phyloP scores from a whole-genome alignment of 2,329 filamentous ascomycete species.

The Sporothrix globosa region DNA sequence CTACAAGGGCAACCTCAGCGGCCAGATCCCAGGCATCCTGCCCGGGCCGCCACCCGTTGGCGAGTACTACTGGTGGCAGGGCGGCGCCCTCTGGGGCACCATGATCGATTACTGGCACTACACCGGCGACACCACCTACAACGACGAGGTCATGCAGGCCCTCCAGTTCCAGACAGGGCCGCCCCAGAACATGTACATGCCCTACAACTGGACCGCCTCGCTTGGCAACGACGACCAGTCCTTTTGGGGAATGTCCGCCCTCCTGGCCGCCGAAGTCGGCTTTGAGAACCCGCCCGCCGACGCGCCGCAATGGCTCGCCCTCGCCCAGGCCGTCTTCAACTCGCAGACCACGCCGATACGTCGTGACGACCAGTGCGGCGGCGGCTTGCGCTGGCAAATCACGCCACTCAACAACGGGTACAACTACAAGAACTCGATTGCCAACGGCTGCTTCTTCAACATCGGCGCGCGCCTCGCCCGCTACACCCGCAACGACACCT shows the following conservation, averaged over 20 bases:
- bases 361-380: conserved; percentile 59
- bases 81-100: conserved; percentile 41
- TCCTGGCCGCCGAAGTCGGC: conserved; percentile 58
- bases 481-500: conserved; percentile 62
- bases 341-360: conserved; percentile 53
- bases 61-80: conserved; percentile 44
- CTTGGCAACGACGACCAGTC: conserved; percentile 63
- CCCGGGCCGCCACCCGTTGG: conserved; percentile 41
- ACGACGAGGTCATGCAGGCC: conserved; percentile 51
- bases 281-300: conserved; percentile 52
- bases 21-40: conserved; percentile 40
- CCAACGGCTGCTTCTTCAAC: conserved; percentile 56
- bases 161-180: conserved; percentile 53
- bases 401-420: conserved; percentile 65
- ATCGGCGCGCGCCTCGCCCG: conserved; percentile 61
- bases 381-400: conserved; percentile 70
- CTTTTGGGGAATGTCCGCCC: conserved; percentile 61
- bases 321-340: conserved; percentile 63
- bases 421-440: conserved; percentile 61
- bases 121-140: conserved; percentile 56
- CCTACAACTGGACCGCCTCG: conserved; percentile 48
- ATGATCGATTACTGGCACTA: conserved; percentile 48
- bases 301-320: conserved; percentile 54
- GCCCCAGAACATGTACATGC: conserved; percentile 54
- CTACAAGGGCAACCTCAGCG: conserved; percentile 42